A percentile compares a stretch with the other conserved stretches of the same genome.
phyloP scores from a whole-genome alignment of 2,329 filamentous ascomycete species.

The Keithomyces neogunnii region DNA sequence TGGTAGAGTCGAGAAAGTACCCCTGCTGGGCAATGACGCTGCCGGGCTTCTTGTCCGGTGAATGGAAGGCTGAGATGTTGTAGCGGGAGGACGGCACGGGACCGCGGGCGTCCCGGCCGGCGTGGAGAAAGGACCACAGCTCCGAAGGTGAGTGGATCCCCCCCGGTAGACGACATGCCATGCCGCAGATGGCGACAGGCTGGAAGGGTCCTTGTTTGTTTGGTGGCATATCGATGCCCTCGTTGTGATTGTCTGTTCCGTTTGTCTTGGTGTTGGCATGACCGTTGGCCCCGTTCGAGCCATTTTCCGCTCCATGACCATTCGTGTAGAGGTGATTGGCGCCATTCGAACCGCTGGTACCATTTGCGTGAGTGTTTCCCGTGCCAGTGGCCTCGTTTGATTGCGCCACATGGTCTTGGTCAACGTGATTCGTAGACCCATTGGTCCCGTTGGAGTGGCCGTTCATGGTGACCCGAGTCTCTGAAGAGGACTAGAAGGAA shows the following conservation, averaged over 20 bases:
- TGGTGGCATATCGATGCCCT: neutral
- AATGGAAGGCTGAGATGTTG: neutral
- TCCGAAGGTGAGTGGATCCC: slow-evolving; percentile 4
- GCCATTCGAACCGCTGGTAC: no score
- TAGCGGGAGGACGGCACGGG: neutral
- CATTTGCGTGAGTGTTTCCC: no score
- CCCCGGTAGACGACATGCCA: slow-evolving; percentile 9
- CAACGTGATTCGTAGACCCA: no score
- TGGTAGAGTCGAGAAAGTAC: slow-evolving; percentile 16
- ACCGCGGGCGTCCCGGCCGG: slow-evolving; percentile 5
- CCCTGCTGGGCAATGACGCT: slow-evolving; percentile 11
- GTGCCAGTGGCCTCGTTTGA: no score
- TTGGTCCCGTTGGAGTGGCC: no score
- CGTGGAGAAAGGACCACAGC: slow-evolving; percentile 6
- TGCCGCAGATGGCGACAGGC: slow-evolving; percentile 8
- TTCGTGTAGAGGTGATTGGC: no score
- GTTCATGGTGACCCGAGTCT: no score
- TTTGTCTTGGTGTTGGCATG: neutral
- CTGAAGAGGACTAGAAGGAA: no score
- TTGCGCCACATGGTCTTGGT: no score
- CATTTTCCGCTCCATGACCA: no score
- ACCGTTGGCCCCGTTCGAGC: no score
- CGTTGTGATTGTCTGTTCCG: neutral
- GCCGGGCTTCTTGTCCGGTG: neutral
- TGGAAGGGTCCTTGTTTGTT: neutral